These are phyloP conservation scores for Talaromyces amestolkiae DNA, from an alignment of 2,329 filamentous ascomycete species.

Conservation along the genomic window DNA sequence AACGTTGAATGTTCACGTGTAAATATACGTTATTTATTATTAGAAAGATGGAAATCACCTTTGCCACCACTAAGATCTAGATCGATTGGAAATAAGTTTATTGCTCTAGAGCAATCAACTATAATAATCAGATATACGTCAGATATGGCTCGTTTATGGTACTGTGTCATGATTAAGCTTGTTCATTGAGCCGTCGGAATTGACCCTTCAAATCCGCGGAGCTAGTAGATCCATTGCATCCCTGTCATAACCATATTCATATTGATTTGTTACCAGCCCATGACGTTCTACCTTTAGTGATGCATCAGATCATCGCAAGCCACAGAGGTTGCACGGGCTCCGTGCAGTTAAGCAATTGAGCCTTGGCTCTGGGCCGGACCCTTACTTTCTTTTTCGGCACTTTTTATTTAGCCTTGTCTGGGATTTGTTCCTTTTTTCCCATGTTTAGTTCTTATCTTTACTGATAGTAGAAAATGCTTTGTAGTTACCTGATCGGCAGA, in stretches of 20 bases:
- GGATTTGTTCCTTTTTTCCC: neutral
- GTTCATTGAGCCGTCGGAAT: neutral
- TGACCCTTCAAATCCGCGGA: neutral
- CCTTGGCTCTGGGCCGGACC: neutral
- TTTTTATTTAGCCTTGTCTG: neutral
- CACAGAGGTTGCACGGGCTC: constrained; percentile 15
- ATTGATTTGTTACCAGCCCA: neutral
- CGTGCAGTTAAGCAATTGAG: neutral
- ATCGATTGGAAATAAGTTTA: neutral
- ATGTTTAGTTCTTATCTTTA: neutral
- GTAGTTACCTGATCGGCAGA: neutral
- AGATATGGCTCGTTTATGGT: neutral
- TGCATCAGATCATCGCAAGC: constrained; percentile 15
- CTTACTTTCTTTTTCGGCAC: neutral
- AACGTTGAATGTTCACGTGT: neutral
- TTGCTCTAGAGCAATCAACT: neutral
- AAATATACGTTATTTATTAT: neutral
- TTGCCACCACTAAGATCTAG: neutral
- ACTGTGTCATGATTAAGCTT: neutral
- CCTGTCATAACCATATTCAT: constrained; percentile 8
- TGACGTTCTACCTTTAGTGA: constrained; percentile 5
- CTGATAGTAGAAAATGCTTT: neutral
- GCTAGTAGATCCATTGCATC: constrained; percentile 1
- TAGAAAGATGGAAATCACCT: neutral
- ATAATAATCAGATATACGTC: no score